Evolutionary conservation across 257 asterid species (phyloP).

Genomic region (Coffea canephora): DNA sequence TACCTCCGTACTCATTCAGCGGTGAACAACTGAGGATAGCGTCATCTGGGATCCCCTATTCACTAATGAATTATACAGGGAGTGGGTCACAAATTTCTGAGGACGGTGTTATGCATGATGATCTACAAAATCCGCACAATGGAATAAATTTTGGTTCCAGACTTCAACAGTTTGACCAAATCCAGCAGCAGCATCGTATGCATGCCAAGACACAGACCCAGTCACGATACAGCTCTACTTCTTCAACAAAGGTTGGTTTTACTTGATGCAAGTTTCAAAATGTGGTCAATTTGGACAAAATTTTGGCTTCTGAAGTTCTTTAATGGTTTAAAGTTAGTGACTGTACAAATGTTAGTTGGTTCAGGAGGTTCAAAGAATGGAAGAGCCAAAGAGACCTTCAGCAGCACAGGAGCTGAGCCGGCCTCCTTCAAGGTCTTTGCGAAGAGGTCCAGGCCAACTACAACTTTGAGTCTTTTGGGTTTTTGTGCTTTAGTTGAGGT

Average conservation of each 20-base stretch:
- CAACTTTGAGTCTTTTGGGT: conserved; percentile 38
- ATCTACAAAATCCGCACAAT: conserved; percentile 34
- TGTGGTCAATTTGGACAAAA: background rate
- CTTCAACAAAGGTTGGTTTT: conserved; percentile 60
- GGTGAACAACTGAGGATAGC: conserved; percentile 47
- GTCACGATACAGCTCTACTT: conserved; percentile 43
- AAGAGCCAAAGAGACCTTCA: conserved; percentile 50
- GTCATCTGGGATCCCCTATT: conserved; percentile 42
- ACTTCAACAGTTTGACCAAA: conserved; percentile 69
- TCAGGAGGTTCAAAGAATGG: conserved; percentile 71
- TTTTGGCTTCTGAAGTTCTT: background rate
- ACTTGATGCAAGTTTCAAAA: background rate
- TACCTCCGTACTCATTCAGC: conserved; percentile 79
- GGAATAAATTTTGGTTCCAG: conserved; percentile 66
- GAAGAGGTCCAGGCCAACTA: conserved; percentile 63
- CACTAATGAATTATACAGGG: conserved; percentile 38
- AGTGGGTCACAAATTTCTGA: conserved; percentile 45
- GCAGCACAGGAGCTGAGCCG: conserved; percentile 43
- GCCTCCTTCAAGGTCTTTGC: conserved; percentile 66
- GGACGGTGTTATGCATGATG: conserved; percentile 55
- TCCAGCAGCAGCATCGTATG: conserved; percentile 74
- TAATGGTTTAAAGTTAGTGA: too few species aligned
- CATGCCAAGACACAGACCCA: conserved; percentile 51
- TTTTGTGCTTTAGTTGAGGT: conserved; percentile 22
- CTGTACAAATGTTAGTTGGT: background rate